Evolutionary conservation across 2,329 filamentous ascomycete genomes (phyloP).

Genomic region (Lasiodiplodia citricola): DNA sequence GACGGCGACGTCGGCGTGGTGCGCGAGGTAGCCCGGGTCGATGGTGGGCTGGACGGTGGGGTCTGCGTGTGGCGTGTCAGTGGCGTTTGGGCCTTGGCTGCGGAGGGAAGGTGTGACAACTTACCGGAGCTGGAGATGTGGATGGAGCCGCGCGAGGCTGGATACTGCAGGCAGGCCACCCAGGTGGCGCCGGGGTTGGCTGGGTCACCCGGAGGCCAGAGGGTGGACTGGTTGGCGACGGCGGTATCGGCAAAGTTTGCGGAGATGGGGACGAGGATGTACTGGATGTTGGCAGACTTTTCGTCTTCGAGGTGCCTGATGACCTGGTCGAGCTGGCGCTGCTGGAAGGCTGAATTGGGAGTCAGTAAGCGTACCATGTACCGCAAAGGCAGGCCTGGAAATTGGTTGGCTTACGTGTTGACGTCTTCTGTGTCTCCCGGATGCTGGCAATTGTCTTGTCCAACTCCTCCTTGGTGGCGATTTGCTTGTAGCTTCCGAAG

Average conservation of each 20-base stretch:
- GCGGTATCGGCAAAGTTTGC: not conserved
- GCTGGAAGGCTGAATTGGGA: slow-evolving; percentile 2
- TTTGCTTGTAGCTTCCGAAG: slow-evolving; percentile 19
- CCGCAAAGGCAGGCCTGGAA: not conserved
- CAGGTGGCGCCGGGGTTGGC: not conserved
- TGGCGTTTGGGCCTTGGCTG: not conserved
- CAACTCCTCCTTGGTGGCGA: not conserved
- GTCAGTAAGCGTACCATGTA: not conserved
- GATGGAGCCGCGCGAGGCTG: slow-evolving; percentile 7
- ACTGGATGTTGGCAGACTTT: slow-evolving; percentile 18
- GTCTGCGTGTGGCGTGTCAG: slow-evolving; percentile 29
- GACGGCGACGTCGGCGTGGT: slow-evolving; percentile 50
- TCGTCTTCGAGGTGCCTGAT: slow-evolving; percentile 21
- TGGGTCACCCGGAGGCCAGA: not conserved
- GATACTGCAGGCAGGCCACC: slow-evolving; percentile 11
- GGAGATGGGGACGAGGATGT: slow-evolving; percentile 2
- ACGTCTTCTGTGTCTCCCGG: slow-evolving; percentile 7
- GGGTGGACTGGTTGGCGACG: not conserved
- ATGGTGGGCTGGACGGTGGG: slow-evolving; percentile 40
- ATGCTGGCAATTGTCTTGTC: slow-evolving; percentile 21
- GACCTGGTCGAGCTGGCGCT: slow-evolving; percentile 25
- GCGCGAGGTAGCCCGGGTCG: slow-evolving; percentile 48
- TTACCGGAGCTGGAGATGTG: slow-evolving; percentile 1
- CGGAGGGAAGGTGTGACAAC: not conserved
- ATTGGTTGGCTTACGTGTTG: not conserved